Evolutionary conservation across 2,329 filamentous ascomycete genomes (phyloP).

Genomic region (Colletotrichum filicis): DNA sequence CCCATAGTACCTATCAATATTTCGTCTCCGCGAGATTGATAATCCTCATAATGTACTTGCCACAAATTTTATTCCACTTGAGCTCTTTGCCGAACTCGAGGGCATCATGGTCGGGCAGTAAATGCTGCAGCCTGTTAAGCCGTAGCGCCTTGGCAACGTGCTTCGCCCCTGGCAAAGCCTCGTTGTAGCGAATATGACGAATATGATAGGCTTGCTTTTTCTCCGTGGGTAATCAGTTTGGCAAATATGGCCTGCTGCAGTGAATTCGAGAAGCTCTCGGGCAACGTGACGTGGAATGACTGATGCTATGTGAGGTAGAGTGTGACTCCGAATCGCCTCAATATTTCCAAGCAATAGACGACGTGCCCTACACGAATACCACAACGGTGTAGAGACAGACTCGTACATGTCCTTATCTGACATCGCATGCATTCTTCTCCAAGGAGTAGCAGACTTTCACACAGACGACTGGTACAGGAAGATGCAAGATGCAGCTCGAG

Average conservation of each 20-base stretch:
- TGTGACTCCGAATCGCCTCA: too few species aligned
- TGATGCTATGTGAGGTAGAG: background rate
- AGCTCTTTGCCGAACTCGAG: background rate
- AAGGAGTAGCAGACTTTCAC: too few species aligned
- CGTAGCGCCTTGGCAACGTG: background rate
- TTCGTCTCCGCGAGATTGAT: too few species aligned
- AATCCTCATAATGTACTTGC: background rate
- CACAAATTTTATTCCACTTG: background rate
- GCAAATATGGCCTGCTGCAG: background rate
- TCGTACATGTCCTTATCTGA: too few species aligned
- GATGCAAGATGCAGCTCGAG: too few species aligned
- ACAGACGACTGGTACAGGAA: fast-evolving
- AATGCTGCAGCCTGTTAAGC: background rate
- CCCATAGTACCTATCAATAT: too few species aligned
- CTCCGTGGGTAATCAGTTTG: background rate
- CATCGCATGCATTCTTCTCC: too few species aligned
- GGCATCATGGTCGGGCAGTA: background rate
- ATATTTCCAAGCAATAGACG: too few species aligned
- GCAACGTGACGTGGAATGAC: background rate
- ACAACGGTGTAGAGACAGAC: too few species aligned
- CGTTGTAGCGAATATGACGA: background rate
- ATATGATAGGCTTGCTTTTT: background rate
- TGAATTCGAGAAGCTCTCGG: background rate
- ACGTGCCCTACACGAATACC: too few species aligned
- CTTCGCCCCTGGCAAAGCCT: background rate